phyloP scores from a whole-genome alignment of 805 yeast species.

The Candida wancherniae region DNA sequence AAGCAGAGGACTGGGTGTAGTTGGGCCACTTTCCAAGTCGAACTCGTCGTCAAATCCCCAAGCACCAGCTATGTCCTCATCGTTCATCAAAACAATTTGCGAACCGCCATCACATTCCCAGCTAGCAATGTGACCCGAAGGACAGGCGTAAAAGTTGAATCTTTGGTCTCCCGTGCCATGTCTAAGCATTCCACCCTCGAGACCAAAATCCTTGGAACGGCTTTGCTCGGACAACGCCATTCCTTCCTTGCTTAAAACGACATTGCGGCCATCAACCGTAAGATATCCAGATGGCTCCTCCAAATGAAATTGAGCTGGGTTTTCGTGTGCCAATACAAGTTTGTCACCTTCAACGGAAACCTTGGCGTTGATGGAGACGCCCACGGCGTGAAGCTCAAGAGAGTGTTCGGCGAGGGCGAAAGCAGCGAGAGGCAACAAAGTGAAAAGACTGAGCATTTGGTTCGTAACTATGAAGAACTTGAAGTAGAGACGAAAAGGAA shows the following conservation, averaged over 20 bases:
- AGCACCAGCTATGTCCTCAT: slow-evolving; percentile 16
- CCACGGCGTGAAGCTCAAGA: slow-evolving; percentile 26
- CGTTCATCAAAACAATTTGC: slow-evolving; percentile 9
- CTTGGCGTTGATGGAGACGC: slow-evolving; percentile 18
- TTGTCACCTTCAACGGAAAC: slow-evolving; percentile 16
- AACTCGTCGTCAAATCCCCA: slow-evolving; percentile 21
- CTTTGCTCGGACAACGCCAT: slow-evolving; percentile 12
- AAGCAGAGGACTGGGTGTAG: slow-evolving; percentile 19
- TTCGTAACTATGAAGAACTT: background rate
- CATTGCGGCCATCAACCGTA: slow-evolving; percentile 18
- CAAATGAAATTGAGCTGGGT: slow-evolving; percentile 20
- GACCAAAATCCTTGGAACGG: slow-evolving; percentile 26
- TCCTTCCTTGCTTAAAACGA: slow-evolving; percentile 16
- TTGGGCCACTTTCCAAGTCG: slow-evolving; percentile 23
- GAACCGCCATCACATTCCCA: slow-evolving; percentile 11
- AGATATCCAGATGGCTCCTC: slow-evolving; percentile 29
- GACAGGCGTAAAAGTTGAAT: slow-evolving; percentile 24
- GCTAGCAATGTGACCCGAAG: slow-evolving; percentile 15
- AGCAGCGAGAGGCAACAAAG: slow-evolving; percentile 23
- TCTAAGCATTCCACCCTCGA: slow-evolving; percentile 24
- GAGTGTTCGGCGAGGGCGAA: slow-evolving; percentile 28
- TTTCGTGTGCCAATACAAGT: slow-evolving; percentile 10
- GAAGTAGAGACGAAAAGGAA: background rate
- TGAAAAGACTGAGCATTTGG: slow-evolving; percentile 10
- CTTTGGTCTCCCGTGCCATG: slow-evolving; percentile 13